Percentiles rank a stretch among this genome's conserved stretches.
phyloP scores from a whole-genome alignment of 176 grass and related monocot species.

The Hordeum vulgare region DNA sequence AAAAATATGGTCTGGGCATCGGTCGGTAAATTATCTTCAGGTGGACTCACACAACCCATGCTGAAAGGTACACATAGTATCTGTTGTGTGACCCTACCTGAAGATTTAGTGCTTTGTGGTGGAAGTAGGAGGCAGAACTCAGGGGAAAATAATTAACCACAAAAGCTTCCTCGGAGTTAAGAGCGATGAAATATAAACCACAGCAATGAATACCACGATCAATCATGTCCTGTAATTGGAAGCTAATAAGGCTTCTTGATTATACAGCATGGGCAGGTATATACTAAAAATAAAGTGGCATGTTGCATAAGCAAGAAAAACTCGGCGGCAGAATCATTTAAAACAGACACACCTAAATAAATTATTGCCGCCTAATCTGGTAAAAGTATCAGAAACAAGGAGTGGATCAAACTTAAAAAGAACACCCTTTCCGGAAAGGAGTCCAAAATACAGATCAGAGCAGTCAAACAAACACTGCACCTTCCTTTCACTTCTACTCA shows the following conservation, averaged over 20 bases:
- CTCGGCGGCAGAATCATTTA: not conserved
- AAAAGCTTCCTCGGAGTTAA: too few relatives aligned
- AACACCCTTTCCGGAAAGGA: not conserved
- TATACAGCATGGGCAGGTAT: not conserved
- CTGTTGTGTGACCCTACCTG: too few relatives aligned
- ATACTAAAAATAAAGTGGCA: not conserved
- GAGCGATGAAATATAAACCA: not conserved
- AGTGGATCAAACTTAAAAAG: not conserved
- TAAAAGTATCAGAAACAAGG: not conserved
- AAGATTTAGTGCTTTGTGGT: too few relatives aligned
- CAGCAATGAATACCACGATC: too few relatives aligned
- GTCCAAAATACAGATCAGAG: not conserved
- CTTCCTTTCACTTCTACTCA: constrained; percentile 62
- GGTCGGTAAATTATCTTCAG: too few relatives aligned
- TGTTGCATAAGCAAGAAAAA: not conserved
- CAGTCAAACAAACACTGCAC: not conserved
- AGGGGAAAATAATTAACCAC: too few relatives aligned
- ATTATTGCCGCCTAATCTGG: not conserved
- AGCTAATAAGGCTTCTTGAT: not conserved
- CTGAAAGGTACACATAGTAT: too few relatives aligned
- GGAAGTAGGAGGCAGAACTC: too few relatives aligned
- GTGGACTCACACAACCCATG: too few relatives aligned
- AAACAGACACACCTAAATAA: not conserved
- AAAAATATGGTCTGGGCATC: too few relatives aligned
- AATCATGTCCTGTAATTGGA: not conserved